Base-by-base conservation (phyloP, 2,329 filamentous ascomycete species). In the Fusarium mundagurra region DNA sequence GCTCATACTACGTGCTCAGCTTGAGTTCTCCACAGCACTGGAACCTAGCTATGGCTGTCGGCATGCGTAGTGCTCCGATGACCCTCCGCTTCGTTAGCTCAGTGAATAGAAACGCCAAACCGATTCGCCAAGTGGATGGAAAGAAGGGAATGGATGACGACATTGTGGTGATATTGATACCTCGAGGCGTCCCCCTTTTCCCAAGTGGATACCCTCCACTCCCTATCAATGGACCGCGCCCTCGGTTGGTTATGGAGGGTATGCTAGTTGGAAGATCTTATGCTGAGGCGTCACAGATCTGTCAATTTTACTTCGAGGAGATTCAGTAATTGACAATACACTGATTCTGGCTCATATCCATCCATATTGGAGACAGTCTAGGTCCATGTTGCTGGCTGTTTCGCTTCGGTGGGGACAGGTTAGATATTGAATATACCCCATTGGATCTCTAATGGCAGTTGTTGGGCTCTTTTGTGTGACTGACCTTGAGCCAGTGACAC, bases 361-460 rank as follows among this genome's bases (percentile, higher is more conserved):
- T 17, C 0, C n/a, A 24, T 24, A 1, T 24, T 24, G n/a, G 14
- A 24, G 5, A n/a, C 39, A n/a, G 38, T 9, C 36, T 36, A 36
- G 1, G 31, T 36, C 36, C 9, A 20, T 7, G 5, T 39, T 39
- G 5, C 20, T 12, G 38, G 38, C 0, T 39, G 22, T 22, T 20
- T 39, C 38, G 18, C 38, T 12, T 22, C 12, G 38, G 18, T 1
- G 18, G 18, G 38, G 2, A 39, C 7, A 39, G 38, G 12, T 14
- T 39, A 39, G 38, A 39, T 9, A n/a, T 41, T n/a, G 12, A 41
- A 41, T 41, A n/a, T 6, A 41, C 3, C 13, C 39, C 39, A 1
- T 12, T 41, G 8, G 4, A n/a, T 16, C 9, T 8, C 22, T 5
- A 14, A 0, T 41, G 22, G 6, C 8, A n/a, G 8, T 43, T n/a